Base-by-base conservation (phyloP, 176 grass and related monocot species). In the Pontederia paniculata region DNA sequence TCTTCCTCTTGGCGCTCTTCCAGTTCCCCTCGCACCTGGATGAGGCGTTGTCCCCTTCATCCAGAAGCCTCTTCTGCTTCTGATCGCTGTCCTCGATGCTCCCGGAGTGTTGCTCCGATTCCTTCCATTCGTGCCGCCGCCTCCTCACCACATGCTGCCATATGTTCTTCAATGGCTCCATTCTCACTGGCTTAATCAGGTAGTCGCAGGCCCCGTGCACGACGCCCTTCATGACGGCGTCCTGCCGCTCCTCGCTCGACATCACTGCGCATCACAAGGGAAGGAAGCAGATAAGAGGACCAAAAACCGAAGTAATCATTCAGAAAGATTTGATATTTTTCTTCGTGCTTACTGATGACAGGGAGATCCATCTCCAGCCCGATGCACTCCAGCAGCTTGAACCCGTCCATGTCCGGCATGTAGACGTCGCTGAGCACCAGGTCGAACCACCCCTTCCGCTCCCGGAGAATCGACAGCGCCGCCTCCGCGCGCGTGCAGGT, bases 331-430 rank as follows among this genome's bases (percentile, higher is more conserved):
- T 1, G 15, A 22, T 19, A 2, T 21, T 5, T 21, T 10, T 19
- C 12, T 14, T 21, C 21, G 4, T 14, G 45, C 58, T 53, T 6
- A 67, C 64, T 67, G 49, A 67, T 67, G 11, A 67, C 64, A 21
- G 64, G 64, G 21, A 67, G 64, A 11, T 67, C 64, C 64, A 54
- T 67, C 64, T 67, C 64, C 25, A 67, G 53, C 19, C 64, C 64
- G 37, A 67, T 54, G 28, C 53, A 28, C 50, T 67, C 64, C 9
- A 67, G 50, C n/a, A 67, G 12, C 50, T 67, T 54, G 50, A 67
- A 67, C 23, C 64, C 64, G 50, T 67, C 64, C 64, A 67, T 67
- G 37, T 67, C 64, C 50, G 64, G 64, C 64, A 67, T 67, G 25
- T 54, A 44, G 10, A 67, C 64, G 41, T 67, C 64, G 31, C 50